phyloP scores from a whole-genome alignment of 192 early-diverging fungal genomes.

The Coemansia sp. region DNA sequence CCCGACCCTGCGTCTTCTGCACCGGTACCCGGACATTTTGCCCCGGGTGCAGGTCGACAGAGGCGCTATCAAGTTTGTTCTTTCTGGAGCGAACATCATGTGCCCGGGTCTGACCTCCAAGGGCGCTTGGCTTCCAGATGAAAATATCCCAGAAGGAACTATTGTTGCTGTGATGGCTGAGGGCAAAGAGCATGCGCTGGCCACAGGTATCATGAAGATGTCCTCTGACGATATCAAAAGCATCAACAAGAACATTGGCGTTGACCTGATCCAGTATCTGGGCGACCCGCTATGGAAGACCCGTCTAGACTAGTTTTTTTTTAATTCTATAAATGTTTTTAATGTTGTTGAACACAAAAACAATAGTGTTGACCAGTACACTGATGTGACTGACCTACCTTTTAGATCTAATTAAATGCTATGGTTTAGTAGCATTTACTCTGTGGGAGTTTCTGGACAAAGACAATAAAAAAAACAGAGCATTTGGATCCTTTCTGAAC shows the following conservation, averaged over 20 bases:
- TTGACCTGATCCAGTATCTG: conserved; percentile 86
- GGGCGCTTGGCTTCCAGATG: conserved; percentile 78
- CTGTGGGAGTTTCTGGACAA: too few relatives aligned
- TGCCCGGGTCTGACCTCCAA: conserved; percentile 95
- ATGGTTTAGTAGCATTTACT: too few relatives aligned
- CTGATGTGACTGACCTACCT: too few relatives aligned
- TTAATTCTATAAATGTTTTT: conserved; percentile 6
- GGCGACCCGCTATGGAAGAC: conserved; percentile 82
- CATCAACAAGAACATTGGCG: conserved; percentile 89
- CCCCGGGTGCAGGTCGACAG: conserved; percentile 90
- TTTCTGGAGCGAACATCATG: conserved; percentile 98
- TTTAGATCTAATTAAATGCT: too few relatives aligned
- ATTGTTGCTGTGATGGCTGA: conserved; percentile 92
- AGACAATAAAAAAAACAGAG: too few relatives aligned
- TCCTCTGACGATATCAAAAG: conserved; percentile 84
- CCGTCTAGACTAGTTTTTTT: conserved; percentile 20
- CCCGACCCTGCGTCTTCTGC: conserved; percentile 84
- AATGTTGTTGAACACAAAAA: conserved; percentile 1
- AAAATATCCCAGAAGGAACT: conserved; percentile 64
- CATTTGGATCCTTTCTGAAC: too few relatives aligned
- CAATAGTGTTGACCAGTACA: background rate
- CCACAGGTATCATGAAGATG: conserved; percentile 86
- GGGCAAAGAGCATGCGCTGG: conserved; percentile 94
- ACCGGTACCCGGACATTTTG: conserved; percentile 92
- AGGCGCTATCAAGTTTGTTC: conserved; percentile 97